Base-by-base conservation (phyloP, 805 yeast species). In the Cyberlindnera mrakii region DNA sequence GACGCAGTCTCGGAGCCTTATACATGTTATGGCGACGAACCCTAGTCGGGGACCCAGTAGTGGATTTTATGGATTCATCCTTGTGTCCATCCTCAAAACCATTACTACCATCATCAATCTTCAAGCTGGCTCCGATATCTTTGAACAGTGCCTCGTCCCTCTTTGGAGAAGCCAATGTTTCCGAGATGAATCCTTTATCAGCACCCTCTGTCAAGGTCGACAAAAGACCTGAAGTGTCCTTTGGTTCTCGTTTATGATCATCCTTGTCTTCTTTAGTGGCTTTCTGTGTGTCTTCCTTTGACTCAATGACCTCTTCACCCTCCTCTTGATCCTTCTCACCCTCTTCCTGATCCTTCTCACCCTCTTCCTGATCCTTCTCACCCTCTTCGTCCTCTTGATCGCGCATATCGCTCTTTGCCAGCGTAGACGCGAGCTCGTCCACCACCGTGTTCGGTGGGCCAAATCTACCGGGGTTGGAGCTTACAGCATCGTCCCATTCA, bases 401-500 rank as follows among this genome's bases (percentile, higher is more conserved):
- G 29, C 27, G 29, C 3, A 38, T 33, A 17, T 44, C 42, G 15
- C 48, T 39, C 41, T 39, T 15, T 6, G 50, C 41, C 9, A 53
- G 39, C 1, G 59, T 55, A 35, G 44, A 45, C 14, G 55, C 39
- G 19, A 53, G 46, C 42, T 56, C 58, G 25, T 45, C 41, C 10
- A 39, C 54, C n/a, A 47, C 38, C 30, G 37, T 23, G 9, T 23
- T 11, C 27, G 27, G 27, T 23, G 27, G 27, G 6, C 35, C n/a
- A 39, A 48, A 48, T 13, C 39, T 35, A 17, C 3, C 44, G 2
- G 67, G 62, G 31, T 58, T 60, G 2, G 76, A 61, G 13, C 74
- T 59, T 13, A 75, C 58, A 25, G 45, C 75, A 51, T 79, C 85
- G 44, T 74, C 84, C 86, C 85, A 80, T 45, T 72, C 76, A 2